Conservation (phyloP, 495 filamentous ascomycete species). For the Hypoxylon intermedium region DNA sequence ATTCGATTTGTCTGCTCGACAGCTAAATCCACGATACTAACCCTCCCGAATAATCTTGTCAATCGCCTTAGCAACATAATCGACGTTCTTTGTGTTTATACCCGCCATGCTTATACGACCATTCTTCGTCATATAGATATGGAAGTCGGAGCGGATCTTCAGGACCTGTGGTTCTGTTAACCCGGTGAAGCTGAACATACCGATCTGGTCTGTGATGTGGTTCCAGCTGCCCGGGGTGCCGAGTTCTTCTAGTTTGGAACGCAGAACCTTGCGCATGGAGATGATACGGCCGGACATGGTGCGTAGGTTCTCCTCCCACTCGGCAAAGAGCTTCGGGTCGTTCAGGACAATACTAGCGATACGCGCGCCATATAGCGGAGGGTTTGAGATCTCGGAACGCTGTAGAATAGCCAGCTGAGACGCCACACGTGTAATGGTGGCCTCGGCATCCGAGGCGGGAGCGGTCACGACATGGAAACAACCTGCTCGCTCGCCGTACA, state of each 20-base stretch:
- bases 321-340: slow-evolving; percentile 78
- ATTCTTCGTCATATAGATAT: slow-evolving; percentile 99
- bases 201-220: slow-evolving; percentile 98
- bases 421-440: slow-evolving; percentile 71
- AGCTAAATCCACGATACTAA: slow-evolving; percentile 33
- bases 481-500: slow-evolving; percentile 95
- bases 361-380: slow-evolving; percentile 89
- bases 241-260: slow-evolving; percentile 77
- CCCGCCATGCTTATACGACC: slow-evolving; percentile 97
- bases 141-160: slow-evolving; percentile 77
- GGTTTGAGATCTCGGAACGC: slow-evolving; percentile 95
- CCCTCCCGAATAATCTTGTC: slow-evolving; percentile 80
- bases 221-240: slow-evolving; percentile 91
- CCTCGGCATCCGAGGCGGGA: slow-evolving; percentile 68
- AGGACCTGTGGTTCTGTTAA: slow-evolving; percentile 85
- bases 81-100: slow-evolving; percentile 86
- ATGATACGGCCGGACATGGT: slow-evolving; percentile 96
- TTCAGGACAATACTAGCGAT: slow-evolving; percentile 87
- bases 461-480: slow-evolving; percentile 94
- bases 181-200: slow-evolving; percentile 99
- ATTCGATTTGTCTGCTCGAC: slow-evolving; percentile 62
- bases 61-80: slow-evolving; percentile 88
- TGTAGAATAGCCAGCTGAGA: slow-evolving; percentile 94
- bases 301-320: slow-evolving; percentile 91
- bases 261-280: slow-evolving; percentile 80